Percentiles rank a stretch among this genome's conserved stretches.
phyloP scores from a whole-genome alignment of 768 basidiomycete species.

The Daedalea quercina region DNA sequence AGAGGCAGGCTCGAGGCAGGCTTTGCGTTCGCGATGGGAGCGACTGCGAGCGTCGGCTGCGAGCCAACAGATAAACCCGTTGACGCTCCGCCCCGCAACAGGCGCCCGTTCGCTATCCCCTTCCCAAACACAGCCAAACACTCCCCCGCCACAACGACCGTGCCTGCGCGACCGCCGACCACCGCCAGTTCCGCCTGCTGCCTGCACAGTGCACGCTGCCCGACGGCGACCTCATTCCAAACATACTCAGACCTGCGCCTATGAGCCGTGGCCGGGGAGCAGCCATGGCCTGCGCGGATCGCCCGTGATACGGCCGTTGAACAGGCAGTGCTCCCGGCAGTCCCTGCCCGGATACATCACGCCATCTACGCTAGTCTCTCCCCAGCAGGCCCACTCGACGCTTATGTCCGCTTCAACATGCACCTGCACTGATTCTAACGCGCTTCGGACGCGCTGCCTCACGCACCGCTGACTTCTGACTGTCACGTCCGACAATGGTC shows the following conservation, averaged over 20 bases:
- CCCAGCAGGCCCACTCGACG: background rate
- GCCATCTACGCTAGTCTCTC: background rate
- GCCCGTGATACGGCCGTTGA: background rate
- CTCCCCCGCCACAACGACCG: background rate
- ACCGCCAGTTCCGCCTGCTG: too few species aligned
- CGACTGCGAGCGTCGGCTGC: constrained; percentile 12
- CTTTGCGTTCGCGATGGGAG: constrained; percentile 1
- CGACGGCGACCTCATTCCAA: too few species aligned
- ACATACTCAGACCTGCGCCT: too few species aligned
- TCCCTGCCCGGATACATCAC: background rate
- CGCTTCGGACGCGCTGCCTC: too few species aligned
- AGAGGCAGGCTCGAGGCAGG: constrained; percentile 1
- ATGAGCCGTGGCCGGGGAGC: too few species aligned
- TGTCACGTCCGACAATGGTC: too few species aligned
- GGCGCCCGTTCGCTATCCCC: constrained; percentile 7
- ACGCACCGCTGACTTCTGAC: too few species aligned
- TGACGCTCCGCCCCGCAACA: constrained; percentile 9
- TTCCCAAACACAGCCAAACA: constrained; percentile 14
- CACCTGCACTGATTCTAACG: too few species aligned
- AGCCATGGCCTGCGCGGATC: background rate
- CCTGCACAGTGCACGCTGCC: too few species aligned
- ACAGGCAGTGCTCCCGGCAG: background rate
- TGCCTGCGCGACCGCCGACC: too few species aligned
- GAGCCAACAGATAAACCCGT: constrained; percentile 18
- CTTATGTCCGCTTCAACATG: too few species aligned